These are phyloP conservation scores for Cystoisospora suis DNA, from an alignment of 169 alveolate genomes.

Conservation along the genomic window DNA sequence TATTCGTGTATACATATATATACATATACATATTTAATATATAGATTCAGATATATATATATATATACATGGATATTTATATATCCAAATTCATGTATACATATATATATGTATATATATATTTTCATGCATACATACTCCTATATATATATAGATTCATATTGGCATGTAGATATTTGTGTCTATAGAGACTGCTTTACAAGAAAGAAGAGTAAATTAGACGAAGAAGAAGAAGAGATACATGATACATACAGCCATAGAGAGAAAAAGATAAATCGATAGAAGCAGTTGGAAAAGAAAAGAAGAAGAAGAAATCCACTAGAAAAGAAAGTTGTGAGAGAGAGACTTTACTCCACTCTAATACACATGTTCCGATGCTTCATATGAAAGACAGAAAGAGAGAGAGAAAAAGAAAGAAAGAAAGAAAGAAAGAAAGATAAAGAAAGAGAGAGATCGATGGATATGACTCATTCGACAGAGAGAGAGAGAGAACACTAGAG, in stretches of 20 bases:
- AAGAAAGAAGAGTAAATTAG: not conserved
- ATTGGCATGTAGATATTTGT: not conserved
- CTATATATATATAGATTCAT: not conserved
- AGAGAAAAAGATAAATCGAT: not conserved
- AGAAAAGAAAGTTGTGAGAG: conserved; percentile 84
- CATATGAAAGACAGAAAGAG: conserved; percentile 76
- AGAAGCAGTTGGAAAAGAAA: not conserved
- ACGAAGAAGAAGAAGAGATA: not conserved
- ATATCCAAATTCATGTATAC: not conserved
- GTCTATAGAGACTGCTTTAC: not conserved
- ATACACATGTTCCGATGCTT: conserved; percentile 87
- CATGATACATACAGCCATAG: not conserved
- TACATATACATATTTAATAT: not conserved
- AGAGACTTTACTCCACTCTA: conserved; percentile 82
- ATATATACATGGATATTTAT: not conserved
- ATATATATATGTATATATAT: not conserved
- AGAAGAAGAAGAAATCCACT: conserved; percentile 42
- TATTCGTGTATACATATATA: not conserved
- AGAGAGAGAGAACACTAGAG: not conserved
- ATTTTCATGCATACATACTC: not conserved
- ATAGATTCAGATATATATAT: not conserved
- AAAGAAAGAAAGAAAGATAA: not conserved
- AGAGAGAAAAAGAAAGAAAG: not conserved
- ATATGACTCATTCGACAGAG: not conserved
- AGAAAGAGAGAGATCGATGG: not conserved